Conservation (phyloP, 495 filamentous ascomycete species). For the Podospora pseudoanserina region DNA sequence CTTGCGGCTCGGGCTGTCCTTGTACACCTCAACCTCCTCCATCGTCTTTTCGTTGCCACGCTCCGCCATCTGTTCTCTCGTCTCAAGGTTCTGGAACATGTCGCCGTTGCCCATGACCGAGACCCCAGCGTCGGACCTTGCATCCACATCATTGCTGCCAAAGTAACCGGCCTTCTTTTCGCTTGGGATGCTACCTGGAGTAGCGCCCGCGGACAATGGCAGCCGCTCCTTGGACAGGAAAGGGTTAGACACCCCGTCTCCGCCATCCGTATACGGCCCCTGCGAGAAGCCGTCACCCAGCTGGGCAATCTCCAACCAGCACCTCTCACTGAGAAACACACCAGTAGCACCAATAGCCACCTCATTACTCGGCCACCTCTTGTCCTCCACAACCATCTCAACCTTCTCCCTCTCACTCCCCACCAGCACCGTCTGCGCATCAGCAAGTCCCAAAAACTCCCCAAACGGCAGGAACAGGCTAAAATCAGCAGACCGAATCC, state of each 20-base stretch:
- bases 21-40: slow-evolving; percentile 81
- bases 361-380: slow-evolving; percentile 88
- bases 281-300: slow-evolving; percentile 58
- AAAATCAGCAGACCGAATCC: slow-evolving; percentile 88
- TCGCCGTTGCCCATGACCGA: slow-evolving; percentile 87
- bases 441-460: slow-evolving; percentile 86
- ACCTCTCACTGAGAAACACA: slow-evolving; percentile 90
- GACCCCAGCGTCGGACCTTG: slow-evolving; percentile 82
- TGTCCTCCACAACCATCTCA: slow-evolving; percentile 81
- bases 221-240: slow-evolving; percentile 64
- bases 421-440: slow-evolving; percentile 76
- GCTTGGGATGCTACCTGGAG: slow-evolving; percentile 59
- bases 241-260: slow-evolving; percentile 36
- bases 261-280: slow-evolving; percentile 52
- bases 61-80: slow-evolving; percentile 87
- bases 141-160: slow-evolving; percentile 75
- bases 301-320: slow-evolving; percentile 86
- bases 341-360: slow-evolving; percentile 87
- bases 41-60: slow-evolving; percentile 89
- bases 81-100: slow-evolving; percentile 98
- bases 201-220: slow-evolving; percentile 52
- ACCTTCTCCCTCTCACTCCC: slow-evolving; percentile 92
- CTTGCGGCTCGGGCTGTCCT: slow-evolving; percentile 75
- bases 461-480: slow-evolving; percentile 93
- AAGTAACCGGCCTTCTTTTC: slow-evolving; percentile 82